These are phyloP conservation scores for Hylodesmum podocarpum DNA, from an alignment of 306 rosid genomes.

Conservation along the genomic window DNA sequence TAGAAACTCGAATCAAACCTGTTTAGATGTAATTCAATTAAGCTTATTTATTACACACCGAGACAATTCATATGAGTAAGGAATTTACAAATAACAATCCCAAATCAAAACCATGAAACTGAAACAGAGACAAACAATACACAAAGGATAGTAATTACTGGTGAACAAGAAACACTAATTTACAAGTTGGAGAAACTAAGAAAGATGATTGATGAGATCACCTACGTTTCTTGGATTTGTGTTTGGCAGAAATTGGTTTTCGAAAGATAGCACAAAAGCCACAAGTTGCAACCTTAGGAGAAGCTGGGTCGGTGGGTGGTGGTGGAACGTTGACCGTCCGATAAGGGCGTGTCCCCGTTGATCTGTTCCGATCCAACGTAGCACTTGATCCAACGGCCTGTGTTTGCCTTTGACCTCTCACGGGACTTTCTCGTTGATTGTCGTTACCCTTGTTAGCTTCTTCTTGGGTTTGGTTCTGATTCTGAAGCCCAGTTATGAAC, in stretches of 20 bases:
- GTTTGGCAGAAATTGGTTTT: constrained; percentile 31
- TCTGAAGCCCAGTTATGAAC: constrained; percentile 26
- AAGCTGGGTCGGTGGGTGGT: constrained; percentile 60
- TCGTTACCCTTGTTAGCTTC: background rate
- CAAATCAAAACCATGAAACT: background rate
- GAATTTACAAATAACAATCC: constrained; percentile 8
- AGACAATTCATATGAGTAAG: background rate
- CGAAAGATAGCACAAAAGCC: constrained; percentile 59
- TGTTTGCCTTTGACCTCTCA: background rate
- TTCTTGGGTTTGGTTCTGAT: background rate
- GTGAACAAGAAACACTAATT: background rate
- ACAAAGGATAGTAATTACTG: too few relatives aligned
- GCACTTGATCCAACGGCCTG: constrained; percentile 24
- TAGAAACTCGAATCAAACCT: background rate
- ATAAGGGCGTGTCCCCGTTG: constrained; percentile 12
- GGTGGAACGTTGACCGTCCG: constrained; percentile 45
- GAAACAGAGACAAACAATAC: background rate
- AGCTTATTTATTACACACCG: constrained; percentile 8
- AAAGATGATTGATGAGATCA: background rate
- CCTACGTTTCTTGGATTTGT: constrained; percentile 46
- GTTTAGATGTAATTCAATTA: background rate
- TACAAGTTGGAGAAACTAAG: constrained; percentile 15
- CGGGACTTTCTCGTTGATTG: background rate
- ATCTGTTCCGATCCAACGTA: constrained; percentile 39
- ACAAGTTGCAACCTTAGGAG: constrained; percentile 68